Conservation (phyloP, 805 yeast genomes). For the Wickerhamiella slavikovae region DNA sequence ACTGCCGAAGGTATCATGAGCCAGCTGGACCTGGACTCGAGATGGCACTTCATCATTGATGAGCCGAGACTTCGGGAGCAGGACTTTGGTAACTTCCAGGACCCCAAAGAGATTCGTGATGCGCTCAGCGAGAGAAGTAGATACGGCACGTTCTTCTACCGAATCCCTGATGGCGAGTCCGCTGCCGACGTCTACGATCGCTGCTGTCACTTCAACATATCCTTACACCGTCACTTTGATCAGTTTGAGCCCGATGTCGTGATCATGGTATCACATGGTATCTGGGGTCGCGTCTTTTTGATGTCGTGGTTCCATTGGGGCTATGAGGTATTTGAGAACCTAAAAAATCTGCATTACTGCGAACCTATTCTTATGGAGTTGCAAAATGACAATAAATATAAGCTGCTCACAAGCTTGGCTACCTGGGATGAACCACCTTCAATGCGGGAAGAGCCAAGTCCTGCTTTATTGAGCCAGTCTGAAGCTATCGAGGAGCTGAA, state of each 20-base stretch:
- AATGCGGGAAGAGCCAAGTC: neutral
- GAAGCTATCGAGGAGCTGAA: neutral
- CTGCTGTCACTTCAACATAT: slow-evolving; percentile 75
- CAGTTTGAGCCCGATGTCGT: slow-evolving; percentile 49
- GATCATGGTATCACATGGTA: slow-evolving; percentile 80
- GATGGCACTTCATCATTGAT: slow-evolving; percentile 43
- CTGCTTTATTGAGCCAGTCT: neutral
- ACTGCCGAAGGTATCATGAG: slow-evolving; percentile 57
- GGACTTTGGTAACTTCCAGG: slow-evolving; percentile 64
- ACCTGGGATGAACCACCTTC: slow-evolving; percentile 38
- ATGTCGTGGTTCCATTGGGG: slow-evolving; percentile 94
- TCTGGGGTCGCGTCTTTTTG: slow-evolving; percentile 79
- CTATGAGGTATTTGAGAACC: slow-evolving; percentile 68
- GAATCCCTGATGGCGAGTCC: slow-evolving; percentile 86
- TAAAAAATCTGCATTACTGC: slow-evolving; percentile 73
- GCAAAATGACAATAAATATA: slow-evolving; percentile 26
- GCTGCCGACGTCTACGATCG: slow-evolving; percentile 93
- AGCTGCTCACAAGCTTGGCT: slow-evolving; percentile 36
- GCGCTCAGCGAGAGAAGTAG: slow-evolving; percentile 71
- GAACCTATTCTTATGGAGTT: slow-evolving; percentile 61
- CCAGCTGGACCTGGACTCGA: slow-evolving; percentile 20
- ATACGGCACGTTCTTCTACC: slow-evolving; percentile 73
- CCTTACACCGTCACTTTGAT: slow-evolving; percentile 62
- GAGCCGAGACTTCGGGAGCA: slow-evolving; percentile 89
- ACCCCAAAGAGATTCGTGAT: slow-evolving; percentile 44